Percentiles rank a stretch among this genome's conserved stretches.
Evolutionary conservation across 176 grass and related monocot species (phyloP).

Genomic region (Oryza australiensis): DNA sequence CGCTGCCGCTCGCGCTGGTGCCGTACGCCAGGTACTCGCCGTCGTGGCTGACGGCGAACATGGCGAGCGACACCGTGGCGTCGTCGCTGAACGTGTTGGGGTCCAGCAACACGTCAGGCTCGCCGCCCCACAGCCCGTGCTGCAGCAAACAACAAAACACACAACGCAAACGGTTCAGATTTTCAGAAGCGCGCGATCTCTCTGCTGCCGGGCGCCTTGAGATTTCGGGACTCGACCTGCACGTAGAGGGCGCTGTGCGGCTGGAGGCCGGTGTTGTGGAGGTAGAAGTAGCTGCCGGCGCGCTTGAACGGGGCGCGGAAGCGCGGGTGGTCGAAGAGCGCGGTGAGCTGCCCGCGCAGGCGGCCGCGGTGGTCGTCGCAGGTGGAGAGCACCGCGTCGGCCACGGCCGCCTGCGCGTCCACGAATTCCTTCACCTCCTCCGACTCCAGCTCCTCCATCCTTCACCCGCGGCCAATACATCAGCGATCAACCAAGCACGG

Average conservation of each 20-base stretch:
- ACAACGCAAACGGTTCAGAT: not conserved
- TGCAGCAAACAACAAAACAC: not conserved
- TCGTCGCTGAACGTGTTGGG: conserved; percentile 78
- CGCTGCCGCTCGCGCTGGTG: conserved; percentile 79
- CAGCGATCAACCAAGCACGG: not conserved
- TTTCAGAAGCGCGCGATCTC: not conserved
- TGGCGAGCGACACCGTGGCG: conserved; percentile 73
- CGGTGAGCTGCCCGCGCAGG: conserved; percentile 62
- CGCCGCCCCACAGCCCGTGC: conserved; percentile 53
- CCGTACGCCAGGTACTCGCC: conserved; percentile 86
- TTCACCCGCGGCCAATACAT: conserved; percentile 5
- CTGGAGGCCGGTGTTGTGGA: conserved; percentile 84
- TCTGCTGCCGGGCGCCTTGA: not conserved
- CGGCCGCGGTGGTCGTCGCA: conserved; percentile 64
- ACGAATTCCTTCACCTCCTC: conserved; percentile 76
- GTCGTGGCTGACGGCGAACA: conserved; percentile 66
- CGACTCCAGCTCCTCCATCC: conserved; percentile 93
- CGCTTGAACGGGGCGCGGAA: conserved; percentile 84
- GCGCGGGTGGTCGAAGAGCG: conserved; percentile 79
- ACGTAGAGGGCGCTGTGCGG: conserved; percentile 71
- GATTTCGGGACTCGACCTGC: conserved; percentile 33
- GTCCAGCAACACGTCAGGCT: conserved; percentile 68
- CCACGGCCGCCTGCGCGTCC: conserved; percentile 54
- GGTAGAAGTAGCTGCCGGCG: conserved; percentile 75
- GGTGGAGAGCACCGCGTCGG: conserved; percentile 55